A percentile compares a stretch with the other conserved stretches of the same genome.
These are phyloP conservation scores for Aspergillus ochraceus DNA, from an alignment of 2,329 filamentous ascomycete species.

Conservation along the genomic window DNA sequence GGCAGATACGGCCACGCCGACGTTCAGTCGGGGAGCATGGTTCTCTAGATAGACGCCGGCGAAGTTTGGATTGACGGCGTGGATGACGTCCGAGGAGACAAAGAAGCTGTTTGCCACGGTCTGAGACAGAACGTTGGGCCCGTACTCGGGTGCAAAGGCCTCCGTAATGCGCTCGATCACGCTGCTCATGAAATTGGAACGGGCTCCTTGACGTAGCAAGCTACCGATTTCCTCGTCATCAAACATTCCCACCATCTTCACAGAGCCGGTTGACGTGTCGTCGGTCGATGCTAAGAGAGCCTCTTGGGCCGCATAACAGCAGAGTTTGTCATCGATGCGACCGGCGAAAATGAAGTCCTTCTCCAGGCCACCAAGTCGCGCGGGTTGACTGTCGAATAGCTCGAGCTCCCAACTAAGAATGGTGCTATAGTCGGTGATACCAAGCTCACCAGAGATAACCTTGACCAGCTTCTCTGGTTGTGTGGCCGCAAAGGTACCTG, in stretches of 20 bases:
- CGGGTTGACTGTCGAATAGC: slow-evolving; percentile 86
- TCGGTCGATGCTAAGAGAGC: slow-evolving; percentile 70
- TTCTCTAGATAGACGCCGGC: slow-evolving; percentile 76
- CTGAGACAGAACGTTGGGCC: slow-evolving; percentile 65
- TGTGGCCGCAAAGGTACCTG: slow-evolving; percentile 72
- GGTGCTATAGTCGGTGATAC: slow-evolving; percentile 66
- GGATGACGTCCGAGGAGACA: slow-evolving; percentile 87
- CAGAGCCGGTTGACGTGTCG: slow-evolving; percentile 55
- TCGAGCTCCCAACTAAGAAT: slow-evolving; percentile 98
- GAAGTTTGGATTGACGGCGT: slow-evolving; percentile 96
- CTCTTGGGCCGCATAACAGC: slow-evolving; percentile 87
- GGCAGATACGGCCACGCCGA: slow-evolving; percentile 75
- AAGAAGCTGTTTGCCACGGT: slow-evolving; percentile 92
- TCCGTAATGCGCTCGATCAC: slow-evolving; percentile 78
- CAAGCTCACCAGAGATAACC: slow-evolving; percentile 76
- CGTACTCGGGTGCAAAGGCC: slow-evolving; percentile 53
- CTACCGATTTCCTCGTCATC: slow-evolving; percentile 97
- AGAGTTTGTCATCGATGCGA: slow-evolving; percentile 96
- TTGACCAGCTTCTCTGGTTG: slow-evolving; percentile 85
- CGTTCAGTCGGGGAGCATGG: slow-evolving; percentile 84
- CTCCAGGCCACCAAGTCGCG: slow-evolving; percentile 78
- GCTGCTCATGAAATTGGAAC: slow-evolving; percentile 81
- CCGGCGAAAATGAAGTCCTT: slow-evolving; percentile 94
- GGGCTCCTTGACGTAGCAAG: slow-evolving; percentile 83
- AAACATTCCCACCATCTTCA: slow-evolving; percentile 92